These are phyloP conservation scores for Verticillium isaacii DNA, from an alignment of 2,329 filamentous ascomycete species.

Conservation along the genomic window DNA sequence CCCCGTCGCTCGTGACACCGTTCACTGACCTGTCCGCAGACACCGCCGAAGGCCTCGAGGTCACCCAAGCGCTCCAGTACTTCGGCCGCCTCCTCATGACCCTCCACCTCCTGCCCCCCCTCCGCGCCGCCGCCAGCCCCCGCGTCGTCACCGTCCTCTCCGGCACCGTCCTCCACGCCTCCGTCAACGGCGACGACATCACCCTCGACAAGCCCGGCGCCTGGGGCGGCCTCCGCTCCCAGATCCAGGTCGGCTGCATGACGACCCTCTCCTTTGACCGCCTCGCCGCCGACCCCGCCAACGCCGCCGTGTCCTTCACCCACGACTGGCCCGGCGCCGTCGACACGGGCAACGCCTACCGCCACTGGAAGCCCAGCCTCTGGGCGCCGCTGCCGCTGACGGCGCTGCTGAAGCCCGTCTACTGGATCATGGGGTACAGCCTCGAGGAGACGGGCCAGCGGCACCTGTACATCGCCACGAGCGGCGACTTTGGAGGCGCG, in stretches of 20 bases:
- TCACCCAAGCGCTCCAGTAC: slow-evolving; percentile 31
- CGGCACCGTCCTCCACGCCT: slow-evolving; percentile 14
- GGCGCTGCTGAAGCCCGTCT: slow-evolving; percentile 5
- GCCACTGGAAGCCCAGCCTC: slow-evolving; percentile 3
- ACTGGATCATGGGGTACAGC: slow-evolving; percentile 3
- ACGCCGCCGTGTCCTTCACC: slow-evolving; percentile 17
- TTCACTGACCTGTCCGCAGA: slow-evolving; percentile 15
- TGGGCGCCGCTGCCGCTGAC: slow-evolving; percentile 6
- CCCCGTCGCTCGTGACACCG: background rate
- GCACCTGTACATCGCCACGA: slow-evolving; percentile 9
- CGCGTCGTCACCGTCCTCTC: slow-evolving; percentile 21
- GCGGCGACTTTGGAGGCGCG: slow-evolving; percentile 2
- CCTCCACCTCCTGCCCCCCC: slow-evolving; percentile 32
- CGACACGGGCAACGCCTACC: slow-evolving; percentile 15
- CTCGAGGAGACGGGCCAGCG: slow-evolving; percentile 7
- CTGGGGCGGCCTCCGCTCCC: slow-evolving; percentile 17
- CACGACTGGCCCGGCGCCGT: slow-evolving; percentile 24
- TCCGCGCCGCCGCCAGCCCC: slow-evolving; percentile 17
- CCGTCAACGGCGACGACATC: slow-evolving; percentile 17
- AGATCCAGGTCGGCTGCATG: slow-evolving; percentile 9
- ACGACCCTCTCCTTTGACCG: slow-evolving; percentile 19
- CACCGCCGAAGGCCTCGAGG: slow-evolving; percentile 37
- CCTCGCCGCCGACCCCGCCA: slow-evolving; percentile 11
- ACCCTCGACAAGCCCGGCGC: slow-evolving; percentile 11
- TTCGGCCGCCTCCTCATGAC: slow-evolving; percentile 39